Evolutionary conservation across 2,329 filamentous ascomycete species (phyloP).

Genomic region (Fusarium scirpi): DNA sequence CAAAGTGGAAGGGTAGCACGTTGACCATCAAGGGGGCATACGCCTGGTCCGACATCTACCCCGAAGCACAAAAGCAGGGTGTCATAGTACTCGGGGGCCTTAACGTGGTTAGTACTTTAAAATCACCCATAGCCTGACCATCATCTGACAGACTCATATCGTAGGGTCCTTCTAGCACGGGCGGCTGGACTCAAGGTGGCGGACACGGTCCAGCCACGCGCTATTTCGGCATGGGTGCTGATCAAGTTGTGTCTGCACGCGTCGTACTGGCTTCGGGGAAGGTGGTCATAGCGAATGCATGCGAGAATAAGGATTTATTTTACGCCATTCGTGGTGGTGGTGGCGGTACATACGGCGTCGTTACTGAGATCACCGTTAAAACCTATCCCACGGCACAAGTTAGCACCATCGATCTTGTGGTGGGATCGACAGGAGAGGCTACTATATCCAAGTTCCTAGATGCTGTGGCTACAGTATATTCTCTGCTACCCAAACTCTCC

Average conservation of each 20-base stretch:
- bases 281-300: neutral
- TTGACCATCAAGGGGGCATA: neutral
- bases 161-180: neutral
- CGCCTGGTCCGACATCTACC: neutral
- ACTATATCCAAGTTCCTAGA: neutral
- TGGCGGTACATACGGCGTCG: neutral
- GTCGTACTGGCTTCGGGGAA: neutral
- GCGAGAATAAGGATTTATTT: neutral
- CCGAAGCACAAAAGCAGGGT: neutral
- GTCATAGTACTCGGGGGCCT: neutral
- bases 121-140: neutral
- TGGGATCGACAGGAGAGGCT: neutral
- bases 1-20: neutral
- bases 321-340: neutral
- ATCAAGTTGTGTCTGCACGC: neutral
- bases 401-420: neutral
- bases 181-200: neutral
- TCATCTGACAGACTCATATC: neutral
- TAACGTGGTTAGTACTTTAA: neutral
- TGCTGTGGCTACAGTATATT: neutral
- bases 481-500: neutral
- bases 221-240: neutral
- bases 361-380: neutral
- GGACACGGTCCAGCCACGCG: neutral
- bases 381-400: neutral